These are phyloP conservation scores for Xylariaceae sp. DNA, from an alignment of 2,329 filamentous ascomycete genomes.

Conservation along the genomic window DNA sequence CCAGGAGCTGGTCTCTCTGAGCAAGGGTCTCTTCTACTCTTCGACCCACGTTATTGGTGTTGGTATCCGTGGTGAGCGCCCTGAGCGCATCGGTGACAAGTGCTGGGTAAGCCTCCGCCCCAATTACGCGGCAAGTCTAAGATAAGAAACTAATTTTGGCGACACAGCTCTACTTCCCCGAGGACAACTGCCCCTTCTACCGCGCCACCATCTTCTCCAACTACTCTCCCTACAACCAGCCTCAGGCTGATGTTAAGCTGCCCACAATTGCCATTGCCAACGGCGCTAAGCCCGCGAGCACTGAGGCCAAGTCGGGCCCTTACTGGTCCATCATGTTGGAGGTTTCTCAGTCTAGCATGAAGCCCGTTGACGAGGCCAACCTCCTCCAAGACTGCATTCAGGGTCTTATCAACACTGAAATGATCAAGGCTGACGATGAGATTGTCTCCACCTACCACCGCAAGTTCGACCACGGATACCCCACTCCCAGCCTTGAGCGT, in stretches of 20 bases:
- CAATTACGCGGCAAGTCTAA: not conserved
- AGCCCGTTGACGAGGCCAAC: slow-evolving; percentile 83
- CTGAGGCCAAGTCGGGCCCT: slow-evolving; percentile 74
- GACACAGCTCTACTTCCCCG: slow-evolving; percentile 85
- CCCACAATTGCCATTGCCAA: slow-evolving; percentile 80
- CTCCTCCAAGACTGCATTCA: slow-evolving; percentile 88
- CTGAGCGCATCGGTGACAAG: slow-evolving; percentile 97
- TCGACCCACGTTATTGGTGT: slow-evolving; percentile 97
- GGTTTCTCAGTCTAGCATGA: slow-evolving; percentile 91
- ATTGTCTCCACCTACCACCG: slow-evolving; percentile 98
- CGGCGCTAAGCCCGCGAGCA: slow-evolving; percentile 71
- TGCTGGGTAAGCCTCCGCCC: slow-evolving; percentile 67
- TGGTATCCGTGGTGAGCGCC: slow-evolving; percentile 83
- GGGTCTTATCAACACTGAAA: slow-evolving; percentile 94
- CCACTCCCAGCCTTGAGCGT: slow-evolving; percentile 88
- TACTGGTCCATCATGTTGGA: slow-evolving; percentile 99
- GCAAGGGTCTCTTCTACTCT: slow-evolving; percentile 93
- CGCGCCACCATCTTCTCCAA: slow-evolving; percentile 99
- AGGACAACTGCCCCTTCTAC: slow-evolving; percentile 98
- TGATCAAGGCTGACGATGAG: slow-evolving; percentile 86
- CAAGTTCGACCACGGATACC: slow-evolving; percentile 97
- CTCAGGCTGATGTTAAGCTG: slow-evolving; percentile 73
- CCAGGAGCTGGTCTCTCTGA: slow-evolving; percentile 72
- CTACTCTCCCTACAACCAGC: slow-evolving; percentile 99
- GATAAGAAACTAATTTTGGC: slow-evolving; percentile 9